A percentile compares a stretch with the other conserved stretches of the same genome.
Evolutionary conservation across 129 eudicot genomes (phyloP).

Genomic region (Artemisia argyi): DNA sequence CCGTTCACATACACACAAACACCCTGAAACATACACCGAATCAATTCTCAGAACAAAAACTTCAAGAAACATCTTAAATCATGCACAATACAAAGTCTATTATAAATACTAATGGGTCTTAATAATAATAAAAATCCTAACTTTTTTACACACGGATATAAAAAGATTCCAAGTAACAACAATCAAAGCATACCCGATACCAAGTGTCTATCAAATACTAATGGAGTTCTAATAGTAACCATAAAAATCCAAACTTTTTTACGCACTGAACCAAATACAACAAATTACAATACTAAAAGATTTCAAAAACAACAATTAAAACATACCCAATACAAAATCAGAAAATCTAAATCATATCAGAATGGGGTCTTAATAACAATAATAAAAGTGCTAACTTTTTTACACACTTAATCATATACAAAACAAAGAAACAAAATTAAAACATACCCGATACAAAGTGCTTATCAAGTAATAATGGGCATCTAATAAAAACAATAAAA

Average conservation of each 20-base stretch:
- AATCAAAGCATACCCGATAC: slow-evolving; percentile 9
- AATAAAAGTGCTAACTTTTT: too few species aligned
- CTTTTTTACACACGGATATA: too few species aligned
- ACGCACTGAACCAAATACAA: slow-evolving; percentile 36
- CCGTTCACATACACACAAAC: slow-evolving; percentile 30
- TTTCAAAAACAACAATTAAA: too few species aligned
- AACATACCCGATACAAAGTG: too few species aligned
- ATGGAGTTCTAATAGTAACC: slow-evolving; percentile 32
- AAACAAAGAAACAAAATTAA: too few species aligned
- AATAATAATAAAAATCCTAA: too few species aligned
- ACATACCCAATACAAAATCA: too few species aligned
- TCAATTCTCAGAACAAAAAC: neutral
- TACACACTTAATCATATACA: too few species aligned
- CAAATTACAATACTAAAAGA: neutral
- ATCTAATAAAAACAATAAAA: too few species aligned
- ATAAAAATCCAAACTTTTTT: slow-evolving; percentile 33
- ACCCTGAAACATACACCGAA: slow-evolving; percentile 13
- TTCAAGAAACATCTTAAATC: neutral
- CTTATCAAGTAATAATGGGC: too few species aligned
- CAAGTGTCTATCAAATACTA: neutral
- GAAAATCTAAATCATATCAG: too few species aligned
- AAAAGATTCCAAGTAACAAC: slow-evolving; percentile 5
- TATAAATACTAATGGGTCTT: neutral
- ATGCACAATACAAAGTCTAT: slow-evolving; percentile 18
- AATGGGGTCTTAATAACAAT: too few species aligned